Conservation (phyloP, 179 eudicot genomes). For the Beta lomatogona region DNA sequence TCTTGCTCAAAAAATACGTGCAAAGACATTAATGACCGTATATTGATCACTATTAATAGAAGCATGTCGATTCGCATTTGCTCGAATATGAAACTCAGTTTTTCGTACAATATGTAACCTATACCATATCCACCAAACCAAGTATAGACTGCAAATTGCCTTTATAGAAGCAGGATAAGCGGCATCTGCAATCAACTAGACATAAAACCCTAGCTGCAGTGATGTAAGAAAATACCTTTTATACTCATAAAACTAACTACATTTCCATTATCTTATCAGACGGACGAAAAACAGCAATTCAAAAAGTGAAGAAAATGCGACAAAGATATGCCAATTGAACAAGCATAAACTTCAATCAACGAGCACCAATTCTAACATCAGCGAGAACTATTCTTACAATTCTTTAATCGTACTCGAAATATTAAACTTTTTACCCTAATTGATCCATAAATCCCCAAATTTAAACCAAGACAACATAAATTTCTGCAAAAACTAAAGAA, state of each 20-base stretch:
- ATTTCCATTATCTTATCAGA: background rate
- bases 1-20: background rate
- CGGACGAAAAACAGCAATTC: background rate
- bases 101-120: background rate
- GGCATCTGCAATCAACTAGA: background rate
- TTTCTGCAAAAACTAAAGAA: background rate
- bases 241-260: background rate
- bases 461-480: background rate
- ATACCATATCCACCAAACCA: background rate
- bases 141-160: background rate
- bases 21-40: background rate
- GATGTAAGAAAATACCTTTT: background rate
- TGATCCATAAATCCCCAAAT: background rate
- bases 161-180: background rate
- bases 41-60: background rate
- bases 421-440: background rate
- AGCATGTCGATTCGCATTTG: background rate
- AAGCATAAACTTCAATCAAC: background rate
- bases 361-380: slow-evolving; percentile 1
- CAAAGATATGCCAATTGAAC: background rate
- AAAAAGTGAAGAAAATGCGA: background rate
- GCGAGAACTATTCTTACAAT: background rate
- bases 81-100: background rate
- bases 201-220: background rate
- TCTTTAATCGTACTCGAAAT: background rate